Evolutionary conservation across 208 protist genomes (phyloP).

Genomic region (Acanthamoeba lenticulata): DNA sequence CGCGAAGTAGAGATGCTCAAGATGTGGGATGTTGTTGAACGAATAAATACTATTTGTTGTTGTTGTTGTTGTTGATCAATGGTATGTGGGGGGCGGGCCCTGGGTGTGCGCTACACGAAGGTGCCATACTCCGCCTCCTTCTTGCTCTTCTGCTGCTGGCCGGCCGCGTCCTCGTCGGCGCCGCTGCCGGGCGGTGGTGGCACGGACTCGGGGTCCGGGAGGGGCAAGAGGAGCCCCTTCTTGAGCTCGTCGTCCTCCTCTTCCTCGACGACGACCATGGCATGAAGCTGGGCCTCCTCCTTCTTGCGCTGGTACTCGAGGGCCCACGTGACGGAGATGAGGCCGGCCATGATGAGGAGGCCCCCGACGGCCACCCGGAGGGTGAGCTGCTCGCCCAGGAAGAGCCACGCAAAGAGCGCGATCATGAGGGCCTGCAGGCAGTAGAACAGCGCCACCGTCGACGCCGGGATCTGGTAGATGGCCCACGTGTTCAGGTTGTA

Average conservation of each 20-base stretch:
- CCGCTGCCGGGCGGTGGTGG: not conserved
- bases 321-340: slow-evolving; percentile 18
- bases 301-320: not conserved
- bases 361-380: not conserved
- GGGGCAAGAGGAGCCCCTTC: not conserved
- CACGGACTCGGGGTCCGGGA: not conserved
- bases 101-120: slow-evolving; percentile 37
- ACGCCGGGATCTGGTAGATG: not conserved
- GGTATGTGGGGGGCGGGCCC: too few relatives aligned
- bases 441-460: not conserved
- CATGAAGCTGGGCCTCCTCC: not conserved
- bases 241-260: not conserved
- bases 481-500: slow-evolving; percentile 5
- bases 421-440: slow-evolving; percentile 29
- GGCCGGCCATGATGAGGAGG: not conserved
- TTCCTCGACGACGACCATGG: not conserved
- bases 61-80: too few relatives aligned
- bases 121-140: slow-evolving; percentile 13
- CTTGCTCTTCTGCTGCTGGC: not conserved
- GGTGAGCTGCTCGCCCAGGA: not conserved
- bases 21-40: too few relatives aligned
- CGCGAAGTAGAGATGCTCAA: too few relatives aligned
- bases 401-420: not conserved
- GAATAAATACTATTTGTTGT: too few relatives aligned
- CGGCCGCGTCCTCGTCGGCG: too few relatives aligned